These are phyloP conservation scores for Phyllostachys edulis DNA, from an alignment of 176 grass and related monocot species.

Conservation along the genomic window DNA sequence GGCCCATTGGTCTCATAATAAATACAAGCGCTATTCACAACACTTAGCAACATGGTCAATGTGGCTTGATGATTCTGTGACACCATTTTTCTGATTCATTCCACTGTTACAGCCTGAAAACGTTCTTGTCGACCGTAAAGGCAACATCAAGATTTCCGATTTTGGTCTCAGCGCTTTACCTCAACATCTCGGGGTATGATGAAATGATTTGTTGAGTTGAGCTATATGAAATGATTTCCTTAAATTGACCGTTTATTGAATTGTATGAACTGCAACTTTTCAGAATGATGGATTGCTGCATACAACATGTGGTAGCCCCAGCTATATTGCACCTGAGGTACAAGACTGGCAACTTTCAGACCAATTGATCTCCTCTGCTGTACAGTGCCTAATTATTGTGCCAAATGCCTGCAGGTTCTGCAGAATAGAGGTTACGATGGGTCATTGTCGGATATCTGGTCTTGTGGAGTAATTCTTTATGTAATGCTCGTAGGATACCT, in stretches of 20 bases:
- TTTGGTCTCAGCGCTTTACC: slow-evolving; percentile 90
- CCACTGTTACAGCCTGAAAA: slow-evolving; percentile 65
- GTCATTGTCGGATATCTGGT: slow-evolving; percentile 82
- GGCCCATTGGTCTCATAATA: no score
- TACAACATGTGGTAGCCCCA: slow-evolving; percentile 94
- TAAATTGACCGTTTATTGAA: neutral
- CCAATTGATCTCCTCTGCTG: neutral
- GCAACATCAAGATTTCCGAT: slow-evolving; percentile 90
- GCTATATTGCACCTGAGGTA: slow-evolving; percentile 94
- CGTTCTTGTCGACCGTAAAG: slow-evolving; percentile 69
- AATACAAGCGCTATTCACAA: no score
- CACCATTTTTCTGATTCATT: neutral
- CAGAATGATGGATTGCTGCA: slow-evolving; percentile 85
- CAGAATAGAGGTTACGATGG: slow-evolving; percentile 84
- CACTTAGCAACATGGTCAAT: neutral
- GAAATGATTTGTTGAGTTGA: neutral
- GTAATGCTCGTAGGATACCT: slow-evolving; percentile 76
- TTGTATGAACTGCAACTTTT: neutral
- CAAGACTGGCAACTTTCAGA: neutral
- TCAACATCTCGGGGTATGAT: slow-evolving; percentile 67
- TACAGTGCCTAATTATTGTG: slow-evolving; percentile 7
- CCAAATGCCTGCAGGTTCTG: slow-evolving; percentile 54
- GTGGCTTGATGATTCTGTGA: neutral
- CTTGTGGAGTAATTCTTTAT: slow-evolving; percentile 87
- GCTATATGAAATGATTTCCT: neutral